Conservation (phyloP, 2,329 filamentous ascomycete genomes). For the Cladosporium sp. region DNA sequence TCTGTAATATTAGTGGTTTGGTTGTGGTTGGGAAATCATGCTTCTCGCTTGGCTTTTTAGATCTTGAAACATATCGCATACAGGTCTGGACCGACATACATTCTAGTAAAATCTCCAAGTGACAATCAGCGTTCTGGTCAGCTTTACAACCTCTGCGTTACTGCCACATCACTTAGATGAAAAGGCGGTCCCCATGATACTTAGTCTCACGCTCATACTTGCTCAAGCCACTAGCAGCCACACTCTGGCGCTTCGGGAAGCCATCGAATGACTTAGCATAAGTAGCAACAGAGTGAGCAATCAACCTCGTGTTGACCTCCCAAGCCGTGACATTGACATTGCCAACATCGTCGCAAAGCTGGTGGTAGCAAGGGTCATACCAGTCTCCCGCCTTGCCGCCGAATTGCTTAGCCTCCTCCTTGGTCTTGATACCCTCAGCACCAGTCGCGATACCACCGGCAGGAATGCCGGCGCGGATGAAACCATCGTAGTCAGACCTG, state of each 20-base stretch:
- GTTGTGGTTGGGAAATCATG: not conserved
- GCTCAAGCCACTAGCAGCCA: conserved; percentile 1
- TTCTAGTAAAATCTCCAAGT: not conserved
- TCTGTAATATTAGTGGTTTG: not conserved
- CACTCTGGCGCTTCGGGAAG: conserved; percentile 31
- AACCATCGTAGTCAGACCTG: conserved; percentile 40
- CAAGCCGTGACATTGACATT: conserved; percentile 39
- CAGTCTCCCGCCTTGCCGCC: conserved; percentile 38
- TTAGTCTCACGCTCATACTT: conserved; percentile 22
- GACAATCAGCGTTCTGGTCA: not conserved
- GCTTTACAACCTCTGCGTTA: not conserved
- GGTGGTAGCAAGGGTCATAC: conserved; percentile 42
- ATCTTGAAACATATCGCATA: not conserved
- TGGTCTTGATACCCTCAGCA: conserved; percentile 41
- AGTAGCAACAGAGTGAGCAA: conserved; percentile 38
- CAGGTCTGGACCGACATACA: not conserved
- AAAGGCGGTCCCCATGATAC: conserved; percentile 26
- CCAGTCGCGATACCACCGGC: conserved; percentile 41
- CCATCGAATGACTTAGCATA: conserved; percentile 38
- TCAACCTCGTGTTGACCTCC: conserved; percentile 41
- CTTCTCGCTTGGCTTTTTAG: not conserved
- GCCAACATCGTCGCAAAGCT: conserved; percentile 36
- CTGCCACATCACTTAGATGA: conserved; percentile 17
- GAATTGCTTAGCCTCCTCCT: conserved; percentile 36
- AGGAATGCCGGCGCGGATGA: conserved; percentile 40